These are phyloP conservation scores for Ceraceosorus guamensis DNA, from an alignment of 1,284 basidiomycete species.

Conservation along the genomic window DNA sequence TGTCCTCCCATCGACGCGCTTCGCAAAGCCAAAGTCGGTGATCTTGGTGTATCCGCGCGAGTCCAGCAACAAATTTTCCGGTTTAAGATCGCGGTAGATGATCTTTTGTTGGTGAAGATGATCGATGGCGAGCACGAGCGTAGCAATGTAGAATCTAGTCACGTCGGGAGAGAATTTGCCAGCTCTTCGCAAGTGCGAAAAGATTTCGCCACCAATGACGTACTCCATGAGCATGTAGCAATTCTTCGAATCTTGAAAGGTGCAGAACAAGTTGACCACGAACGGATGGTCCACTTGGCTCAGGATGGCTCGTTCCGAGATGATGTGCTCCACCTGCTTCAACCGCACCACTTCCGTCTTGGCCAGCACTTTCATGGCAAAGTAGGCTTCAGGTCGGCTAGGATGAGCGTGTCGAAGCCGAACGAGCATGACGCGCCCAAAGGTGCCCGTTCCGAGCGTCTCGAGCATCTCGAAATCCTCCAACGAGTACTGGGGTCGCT, in stretches of 20 bases:
- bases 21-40: constrained; percentile 56
- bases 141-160: constrained; percentile 54
- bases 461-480: constrained; percentile 3
- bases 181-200: constrained; percentile 51
- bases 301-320: constrained; percentile 54
- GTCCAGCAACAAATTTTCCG: constrained; percentile 54
- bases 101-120: constrained; percentile 39
- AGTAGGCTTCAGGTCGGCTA: constrained; percentile 38
- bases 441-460: constrained; percentile 33
- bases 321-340: constrained; percentile 57
- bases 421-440: constrained; percentile 36
- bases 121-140: constrained; percentile 54
- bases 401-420: constrained; percentile 13
- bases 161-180: constrained; percentile 53
- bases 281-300: constrained; percentile 36
- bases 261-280: constrained; percentile 28
- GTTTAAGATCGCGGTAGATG: constrained; percentile 55
- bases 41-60: constrained; percentile 49
- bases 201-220: constrained; percentile 55
- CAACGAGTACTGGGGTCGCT: neutral
- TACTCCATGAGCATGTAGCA: constrained; percentile 56
- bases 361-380: constrained; percentile 55
- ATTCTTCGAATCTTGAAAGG: constrained; percentile 52
- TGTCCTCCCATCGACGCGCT: constrained; percentile 50
- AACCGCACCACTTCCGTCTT: constrained; percentile 55